Evolutionary conservation across 1,284 basidiomycete genomes (phyloP), one percentile per base, ranked within the genome.

Genomic region (Apiotrichum montevideense): DNA sequence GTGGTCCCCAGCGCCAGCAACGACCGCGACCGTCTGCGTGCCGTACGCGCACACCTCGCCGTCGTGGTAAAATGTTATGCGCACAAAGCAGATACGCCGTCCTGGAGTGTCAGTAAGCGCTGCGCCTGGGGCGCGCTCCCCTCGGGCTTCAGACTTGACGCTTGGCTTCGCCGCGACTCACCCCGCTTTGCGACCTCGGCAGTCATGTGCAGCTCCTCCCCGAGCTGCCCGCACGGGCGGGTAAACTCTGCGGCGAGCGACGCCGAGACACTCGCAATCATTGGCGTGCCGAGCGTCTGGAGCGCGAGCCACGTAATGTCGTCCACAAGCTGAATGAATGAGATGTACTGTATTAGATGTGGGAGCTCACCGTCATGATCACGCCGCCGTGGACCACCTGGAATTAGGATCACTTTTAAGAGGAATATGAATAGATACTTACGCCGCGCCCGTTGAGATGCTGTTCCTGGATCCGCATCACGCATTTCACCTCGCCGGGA

Each of bases 221-320:
- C 59, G 8, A 49, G 46, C 3, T 32, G 37, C 11, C 55, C 59
- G 33, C 29, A 48, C 10, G 59, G 59, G 14, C 51, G 50, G 13
- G 56, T 49, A 41, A 61, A 61, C 46, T 61, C 59, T 49, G 46
- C 49, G 35, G 35, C 47, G 45, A 61, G 54, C 50, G 57, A 57
- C 21, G 52, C 49, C 33, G 41, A 48, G 13, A 61, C 59, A 6
- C 42, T 52, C 32, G 42, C 9, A 4, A 34, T n/a, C 37, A 37
- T 32, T 0, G 59, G 59, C 2, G 49, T 21, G 41, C 59, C 59
- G 34, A 57, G 42, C 6, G 55, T 55, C 11, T 53, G 47, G 33
- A 55, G 50, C 13, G 55, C 49, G 11, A 61, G 52, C 55, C 59
- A 57, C 1, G 59, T 55, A 9, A 61, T 46, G 21, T 46, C 42